Evolutionary conservation across 2,329 filamentous ascomycete genomes (phyloP).

Genomic region (Cladosporium austrohemisphaericum): DNA sequence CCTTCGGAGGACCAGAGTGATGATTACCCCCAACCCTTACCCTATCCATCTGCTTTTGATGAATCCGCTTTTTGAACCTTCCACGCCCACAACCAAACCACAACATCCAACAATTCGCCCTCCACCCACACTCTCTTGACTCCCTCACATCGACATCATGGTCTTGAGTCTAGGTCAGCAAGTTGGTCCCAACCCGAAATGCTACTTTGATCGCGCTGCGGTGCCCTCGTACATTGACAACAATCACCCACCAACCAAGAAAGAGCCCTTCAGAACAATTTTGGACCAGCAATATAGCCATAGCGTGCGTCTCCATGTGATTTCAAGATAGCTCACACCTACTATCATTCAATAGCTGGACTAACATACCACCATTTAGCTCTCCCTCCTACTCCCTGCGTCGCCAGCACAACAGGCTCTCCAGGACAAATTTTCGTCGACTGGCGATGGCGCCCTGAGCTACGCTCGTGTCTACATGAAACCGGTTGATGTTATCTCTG

Average conservation of each 20-base stretch:
- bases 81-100: too few relatives aligned
- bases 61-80: too few relatives aligned
- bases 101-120: too few relatives aligned
- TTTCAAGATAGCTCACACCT: too few relatives aligned
- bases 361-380: slow-evolving; percentile 36
- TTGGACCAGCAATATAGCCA: slow-evolving; percentile 64
- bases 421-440: background rate
- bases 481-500: slow-evolving; percentile 66
- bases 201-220: slow-evolving; percentile 65
- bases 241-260: slow-evolving; percentile 65
- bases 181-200: slow-evolving; percentile 50
- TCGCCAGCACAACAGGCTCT: background rate
- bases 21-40: too few relatives aligned
- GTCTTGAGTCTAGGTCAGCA: slow-evolving; percentile 9
- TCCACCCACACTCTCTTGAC: too few relatives aligned
- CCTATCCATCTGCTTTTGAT: too few relatives aligned
- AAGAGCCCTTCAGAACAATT: slow-evolving; percentile 72
- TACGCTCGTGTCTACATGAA: slow-evolving; percentile 72
- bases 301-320: slow-evolving; percentile 42
- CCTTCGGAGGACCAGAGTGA: too few relatives aligned
- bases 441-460: slow-evolving; percentile 33
- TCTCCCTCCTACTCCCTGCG: slow-evolving; percentile 69
- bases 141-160: too few relatives aligned
- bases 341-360: background rate
- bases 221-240: slow-evolving; percentile 67